A percentile compares a stretch with the other conserved stretches of the same genome.
phyloP scores from a whole-genome alignment of 139 green algal species.

The Tetratostichococcus sp. region DNA sequence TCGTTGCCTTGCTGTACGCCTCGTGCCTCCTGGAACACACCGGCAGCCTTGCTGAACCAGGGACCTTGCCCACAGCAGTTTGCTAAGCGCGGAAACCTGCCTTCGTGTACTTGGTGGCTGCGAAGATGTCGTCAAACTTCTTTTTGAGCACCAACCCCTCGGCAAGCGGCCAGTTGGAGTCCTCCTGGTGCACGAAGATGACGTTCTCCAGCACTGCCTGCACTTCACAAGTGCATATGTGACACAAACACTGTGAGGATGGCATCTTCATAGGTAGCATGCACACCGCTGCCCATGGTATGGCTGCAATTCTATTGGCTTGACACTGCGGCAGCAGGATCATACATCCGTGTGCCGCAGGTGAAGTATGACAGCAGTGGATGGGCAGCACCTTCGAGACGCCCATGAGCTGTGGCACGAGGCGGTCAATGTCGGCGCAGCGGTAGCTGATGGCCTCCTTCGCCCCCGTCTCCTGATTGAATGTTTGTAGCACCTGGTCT shows the following conservation, averaged over 20 bases:
- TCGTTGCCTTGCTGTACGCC: no score
- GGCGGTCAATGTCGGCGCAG: constrained; percentile 88
- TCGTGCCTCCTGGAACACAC: no score
- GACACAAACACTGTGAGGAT: no score
- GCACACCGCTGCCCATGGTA: no score
- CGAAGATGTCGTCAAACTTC: constrained; percentile 98
- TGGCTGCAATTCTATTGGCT: no score
- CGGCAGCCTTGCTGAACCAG: no score
- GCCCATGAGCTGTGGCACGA: constrained; percentile 90
- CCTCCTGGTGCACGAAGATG: constrained; percentile 99
- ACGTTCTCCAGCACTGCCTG: constrained; percentile 91
- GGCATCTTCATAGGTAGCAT: no score
- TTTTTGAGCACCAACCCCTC: constrained; percentile 89
- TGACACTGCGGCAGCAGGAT: background rate
- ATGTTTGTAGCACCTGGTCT: constrained; percentile 68
- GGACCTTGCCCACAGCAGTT: no score
- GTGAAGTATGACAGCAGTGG: background rate
- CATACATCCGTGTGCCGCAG: background rate
- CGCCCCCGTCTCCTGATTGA: constrained; percentile 64
- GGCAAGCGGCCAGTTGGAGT: constrained; percentile 94
- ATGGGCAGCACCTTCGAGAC: constrained; percentile 70
- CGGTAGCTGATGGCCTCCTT: constrained; percentile 64
- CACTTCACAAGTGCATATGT: background rate
- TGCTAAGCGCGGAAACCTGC: constrained; percentile 25
- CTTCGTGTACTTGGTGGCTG: constrained; percentile 93